Conservation (phyloP, 176 grass and related monocot species). For the Chrysopogon serrulatus region DNA sequence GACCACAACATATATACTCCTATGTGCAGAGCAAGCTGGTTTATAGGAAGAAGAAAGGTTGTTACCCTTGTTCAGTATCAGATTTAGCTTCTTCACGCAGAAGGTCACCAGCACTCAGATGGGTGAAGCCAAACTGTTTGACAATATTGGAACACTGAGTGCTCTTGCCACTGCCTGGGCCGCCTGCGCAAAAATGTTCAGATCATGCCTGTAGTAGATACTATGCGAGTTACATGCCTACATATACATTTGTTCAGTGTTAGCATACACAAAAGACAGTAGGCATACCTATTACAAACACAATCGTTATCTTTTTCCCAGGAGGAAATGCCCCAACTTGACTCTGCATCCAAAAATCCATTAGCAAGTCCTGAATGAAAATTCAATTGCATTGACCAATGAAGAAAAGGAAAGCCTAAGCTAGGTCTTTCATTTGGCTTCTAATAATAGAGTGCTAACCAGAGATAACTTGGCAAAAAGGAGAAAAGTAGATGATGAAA, state of each 20-base stretch:
- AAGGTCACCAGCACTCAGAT: slow-evolving; percentile 64
- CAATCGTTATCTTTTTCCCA: slow-evolving; percentile 48
- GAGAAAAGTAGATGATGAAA: no score
- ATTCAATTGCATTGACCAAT: no score
- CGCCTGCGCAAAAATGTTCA: slow-evolving; percentile 28
- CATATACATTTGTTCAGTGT: not conserved
- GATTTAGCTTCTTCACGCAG: slow-evolving; percentile 54
- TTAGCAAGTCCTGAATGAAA: not conserved
- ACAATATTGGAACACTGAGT: slow-evolving; percentile 66
- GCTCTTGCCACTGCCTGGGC: slow-evolving; percentile 72
- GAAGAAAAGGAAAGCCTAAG: no score
- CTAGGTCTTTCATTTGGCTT: no score
- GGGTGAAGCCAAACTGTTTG: slow-evolving; percentile 57
- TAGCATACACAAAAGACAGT: not conserved
- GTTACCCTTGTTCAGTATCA: slow-evolving; percentile 51
- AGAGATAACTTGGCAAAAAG: no score
- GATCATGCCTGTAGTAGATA: not conserved
- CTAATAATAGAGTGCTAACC: no score
- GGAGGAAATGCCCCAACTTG: not conserved
- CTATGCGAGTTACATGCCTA: not conserved
- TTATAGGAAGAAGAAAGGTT: not conserved
- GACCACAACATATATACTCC: not conserved
- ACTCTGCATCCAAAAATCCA: slow-evolving; percentile 29
- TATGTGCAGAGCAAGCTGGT: not conserved
- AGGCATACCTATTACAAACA: slow-evolving; percentile 56